These are phyloP conservation scores for Meira miltonrushii DNA, from an alignment of 1,284 basidiomycete species.

Conservation along the genomic window DNA sequence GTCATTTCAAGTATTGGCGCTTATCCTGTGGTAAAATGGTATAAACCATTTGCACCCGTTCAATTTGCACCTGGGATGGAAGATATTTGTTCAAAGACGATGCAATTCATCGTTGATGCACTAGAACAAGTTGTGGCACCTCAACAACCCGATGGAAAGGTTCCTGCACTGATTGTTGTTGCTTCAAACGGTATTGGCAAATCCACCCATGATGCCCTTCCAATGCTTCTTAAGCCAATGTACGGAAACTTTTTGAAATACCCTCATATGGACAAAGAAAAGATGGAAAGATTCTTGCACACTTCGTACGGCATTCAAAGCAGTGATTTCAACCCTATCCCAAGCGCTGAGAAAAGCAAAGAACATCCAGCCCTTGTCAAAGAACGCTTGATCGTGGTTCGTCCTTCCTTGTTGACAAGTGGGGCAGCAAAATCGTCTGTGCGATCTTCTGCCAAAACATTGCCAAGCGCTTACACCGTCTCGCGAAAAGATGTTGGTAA, in stretches of 20 bases:
- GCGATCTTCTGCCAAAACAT: not conserved
- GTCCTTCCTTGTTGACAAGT: not conserved
- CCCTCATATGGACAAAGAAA: not conserved
- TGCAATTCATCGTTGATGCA: not conserved
- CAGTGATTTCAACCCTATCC: not conserved
- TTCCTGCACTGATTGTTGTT: not conserved
- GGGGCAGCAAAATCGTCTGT: not conserved
- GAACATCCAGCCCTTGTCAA: not conserved
- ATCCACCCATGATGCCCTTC: not conserved
- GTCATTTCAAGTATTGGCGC: not conserved
- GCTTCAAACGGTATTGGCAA: not conserved
- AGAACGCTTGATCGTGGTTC: not conserved
- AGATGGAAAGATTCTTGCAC: not conserved
- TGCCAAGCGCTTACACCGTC: not conserved
- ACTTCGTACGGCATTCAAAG: not conserved
- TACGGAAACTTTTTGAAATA: not conserved
- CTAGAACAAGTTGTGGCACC: not conserved
- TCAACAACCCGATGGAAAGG: not conserved
- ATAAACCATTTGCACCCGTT: not conserved
- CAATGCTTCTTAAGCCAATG: not conserved
- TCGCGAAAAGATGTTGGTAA: not conserved
- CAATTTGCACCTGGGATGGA: not conserved
- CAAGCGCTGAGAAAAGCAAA: not conserved
- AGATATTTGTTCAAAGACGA: not conserved
- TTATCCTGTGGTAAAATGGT: not conserved